phyloP scores from a whole-genome alignment of 257 asterid species.

The Jasminum sambac region DNA sequence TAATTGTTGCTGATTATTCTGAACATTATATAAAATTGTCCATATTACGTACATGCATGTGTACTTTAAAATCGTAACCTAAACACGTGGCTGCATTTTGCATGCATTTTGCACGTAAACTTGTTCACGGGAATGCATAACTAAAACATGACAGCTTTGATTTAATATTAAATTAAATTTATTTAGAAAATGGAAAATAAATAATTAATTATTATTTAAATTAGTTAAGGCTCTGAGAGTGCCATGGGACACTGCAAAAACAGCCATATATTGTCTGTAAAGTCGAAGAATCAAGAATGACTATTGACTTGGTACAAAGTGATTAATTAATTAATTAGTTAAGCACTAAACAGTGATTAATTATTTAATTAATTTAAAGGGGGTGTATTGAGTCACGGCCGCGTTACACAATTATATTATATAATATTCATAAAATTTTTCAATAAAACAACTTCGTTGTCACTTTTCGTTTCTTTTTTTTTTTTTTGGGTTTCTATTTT shows the following conservation, averaged over 20 bases:
- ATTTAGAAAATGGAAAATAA: background rate
- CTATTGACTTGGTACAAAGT: constrained; percentile 39
- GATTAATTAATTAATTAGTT: constrained; percentile 2
- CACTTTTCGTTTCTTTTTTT: background rate
- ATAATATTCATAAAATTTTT: background rate
- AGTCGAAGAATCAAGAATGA: constrained; percentile 33
- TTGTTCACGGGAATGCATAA: background rate
- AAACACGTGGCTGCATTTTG: constrained; percentile 40
- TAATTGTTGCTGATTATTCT: background rate
- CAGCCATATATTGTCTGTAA: constrained; percentile 42
- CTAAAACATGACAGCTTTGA: background rate
- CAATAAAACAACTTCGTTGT: background rate
- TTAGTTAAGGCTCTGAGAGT: constrained; percentile 8
- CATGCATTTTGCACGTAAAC: constrained; percentile 24
- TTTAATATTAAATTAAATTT: background rate
- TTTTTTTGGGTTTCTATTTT: background rate
- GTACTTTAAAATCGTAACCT: constrained; percentile 25
- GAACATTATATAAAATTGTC: constrained; percentile 22
- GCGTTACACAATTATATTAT: background rate
- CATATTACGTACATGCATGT: constrained; percentile 43
- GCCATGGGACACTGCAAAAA: constrained; percentile 16
- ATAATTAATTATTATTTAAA: background rate
- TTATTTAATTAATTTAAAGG: background rate
- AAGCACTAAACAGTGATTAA: background rate
- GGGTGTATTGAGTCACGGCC: background rate